phyloP scores from a whole-genome alignment of 1,284 basidiomycete genomes.

The Irpex rosettiformis region DNA sequence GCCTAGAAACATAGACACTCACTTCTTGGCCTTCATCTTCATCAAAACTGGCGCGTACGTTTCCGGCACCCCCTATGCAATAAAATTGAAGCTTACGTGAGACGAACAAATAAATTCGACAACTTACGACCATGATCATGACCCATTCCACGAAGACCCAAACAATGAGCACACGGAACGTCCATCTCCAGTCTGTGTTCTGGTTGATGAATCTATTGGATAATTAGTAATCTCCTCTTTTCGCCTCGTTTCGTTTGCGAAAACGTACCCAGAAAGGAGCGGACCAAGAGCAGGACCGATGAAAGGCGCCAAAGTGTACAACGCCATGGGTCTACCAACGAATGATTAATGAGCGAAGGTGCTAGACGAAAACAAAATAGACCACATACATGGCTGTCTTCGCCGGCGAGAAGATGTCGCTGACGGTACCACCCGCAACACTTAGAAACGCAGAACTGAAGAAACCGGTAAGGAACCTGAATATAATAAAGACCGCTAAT shows the following conservation, averaged over 20 bases:
- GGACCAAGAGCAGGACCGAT: constrained; percentile 71
- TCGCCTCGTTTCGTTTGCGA: neutral
- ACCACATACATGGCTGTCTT: constrained; percentile 62
- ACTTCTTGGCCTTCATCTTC: constrained; percentile 49
- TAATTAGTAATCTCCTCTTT: neutral
- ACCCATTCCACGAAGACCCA: constrained; percentile 53
- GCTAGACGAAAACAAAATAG: neutral
- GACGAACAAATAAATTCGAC: neutral
- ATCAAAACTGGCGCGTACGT: constrained; percentile 70
- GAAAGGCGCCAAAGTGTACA: constrained; percentile 72
- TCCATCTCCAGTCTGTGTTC: constrained; percentile 76
- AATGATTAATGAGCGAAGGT: neutral
- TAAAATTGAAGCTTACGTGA: neutral
- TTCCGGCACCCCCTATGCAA: constrained; percentile 60
- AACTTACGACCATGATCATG: constrained; percentile 46
- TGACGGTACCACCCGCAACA: constrained; percentile 78
- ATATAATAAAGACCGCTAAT: constrained; percentile 56
- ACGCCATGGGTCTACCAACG: constrained; percentile 66
- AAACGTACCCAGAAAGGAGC: constrained; percentile 51
- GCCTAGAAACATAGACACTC: constrained; percentile 3
- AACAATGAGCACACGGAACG: constrained; percentile 64
- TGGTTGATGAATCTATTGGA: constrained; percentile 40
- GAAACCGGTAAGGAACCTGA: constrained; percentile 71
- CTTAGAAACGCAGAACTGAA: constrained; percentile 73
- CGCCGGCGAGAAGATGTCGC: constrained; percentile 66